phyloP scores from a whole-genome alignment of 768 basidiomycete genomes.

The Vararia minispora region DNA sequence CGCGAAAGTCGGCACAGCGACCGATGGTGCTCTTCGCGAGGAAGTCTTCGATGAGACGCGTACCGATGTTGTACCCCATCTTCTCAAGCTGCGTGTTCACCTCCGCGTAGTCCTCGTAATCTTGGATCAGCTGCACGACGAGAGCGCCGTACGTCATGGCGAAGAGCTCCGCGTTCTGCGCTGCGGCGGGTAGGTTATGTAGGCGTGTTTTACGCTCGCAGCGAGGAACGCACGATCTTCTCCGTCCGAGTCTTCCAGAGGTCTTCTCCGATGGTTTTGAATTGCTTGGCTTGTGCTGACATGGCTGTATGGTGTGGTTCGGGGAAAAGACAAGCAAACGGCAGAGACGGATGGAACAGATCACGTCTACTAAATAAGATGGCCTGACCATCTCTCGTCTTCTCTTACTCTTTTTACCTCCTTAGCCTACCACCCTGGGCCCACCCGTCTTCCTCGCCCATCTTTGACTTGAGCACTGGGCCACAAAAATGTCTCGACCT shows the following conservation, averaged over 20 bases:
- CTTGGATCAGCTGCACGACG: constrained; percentile 96
- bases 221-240: constrained; percentile 67
- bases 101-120: constrained; percentile 95
- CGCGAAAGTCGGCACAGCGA: constrained; percentile 87
- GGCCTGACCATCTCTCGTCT: too few relatives aligned
- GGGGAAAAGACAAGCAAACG: too few relatives aligned
- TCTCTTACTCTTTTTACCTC: too few relatives aligned
- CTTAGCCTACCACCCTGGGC: too few relatives aligned
- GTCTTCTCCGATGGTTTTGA: constrained; percentile 87
- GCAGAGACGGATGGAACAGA: too few relatives aligned
- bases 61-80: constrained; percentile 99
- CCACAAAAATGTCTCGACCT: constrained; percentile 40
- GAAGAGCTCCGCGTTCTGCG: constrained; percentile 93
- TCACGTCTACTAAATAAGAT: too few relatives aligned
- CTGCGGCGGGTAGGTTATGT: too few relatives aligned
- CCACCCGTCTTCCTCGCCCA: too few relatives aligned
- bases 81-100: constrained; percentile 96
- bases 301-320: constrained; percentile 22
- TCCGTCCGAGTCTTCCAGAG: constrained; percentile 92
- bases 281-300: constrained; percentile 72
- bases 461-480: background rate
- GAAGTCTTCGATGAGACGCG: constrained; percentile 92
- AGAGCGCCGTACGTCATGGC: constrained; percentile 94
- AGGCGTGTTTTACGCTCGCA: too few relatives aligned
- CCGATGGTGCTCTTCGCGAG: constrained; percentile 86